These are phyloP conservation scores for Kuraishia cidri DNA, from an alignment of 805 yeast species.

Conservation along the genomic window DNA sequence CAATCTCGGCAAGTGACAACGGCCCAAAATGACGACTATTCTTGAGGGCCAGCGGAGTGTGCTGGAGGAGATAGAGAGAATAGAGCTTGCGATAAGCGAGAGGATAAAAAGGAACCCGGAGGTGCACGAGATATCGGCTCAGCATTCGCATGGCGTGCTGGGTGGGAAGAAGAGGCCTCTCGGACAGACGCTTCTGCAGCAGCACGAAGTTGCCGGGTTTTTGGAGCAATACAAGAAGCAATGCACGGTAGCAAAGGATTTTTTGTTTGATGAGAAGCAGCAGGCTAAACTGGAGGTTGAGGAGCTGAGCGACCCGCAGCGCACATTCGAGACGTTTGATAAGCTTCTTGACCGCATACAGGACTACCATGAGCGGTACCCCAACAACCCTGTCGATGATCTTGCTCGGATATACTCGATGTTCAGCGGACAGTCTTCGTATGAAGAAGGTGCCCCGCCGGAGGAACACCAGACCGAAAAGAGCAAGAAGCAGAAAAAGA, in stretches of 20 bases:
- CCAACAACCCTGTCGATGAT: conserved; percentile 19
- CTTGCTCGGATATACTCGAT: conserved; percentile 20
- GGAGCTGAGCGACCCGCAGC: conserved; percentile 13
- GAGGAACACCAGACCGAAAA: conserved; percentile 8
- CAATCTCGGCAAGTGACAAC: no score
- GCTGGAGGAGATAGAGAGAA: conserved; percentile 60
- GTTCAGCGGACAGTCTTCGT: conserved; percentile 11
- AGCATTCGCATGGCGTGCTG: conserved; percentile 18
- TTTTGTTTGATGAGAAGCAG: conserved; percentile 1
- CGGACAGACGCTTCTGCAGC: conserved; percentile 48
- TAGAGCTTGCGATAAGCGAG: conserved; percentile 58
- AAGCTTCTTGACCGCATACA: conserved; percentile 19
- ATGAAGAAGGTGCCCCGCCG: conserved; percentile 3
- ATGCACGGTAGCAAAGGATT: conserved; percentile 11
- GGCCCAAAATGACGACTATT: conserved; percentile 10
- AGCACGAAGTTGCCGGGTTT: conserved; percentile 57
- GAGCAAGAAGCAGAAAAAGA: conserved; percentile 17
- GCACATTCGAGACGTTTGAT: conserved; percentile 27
- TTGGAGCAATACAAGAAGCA: conserved; percentile 32
- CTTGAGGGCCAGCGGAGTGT: conserved; percentile 28
- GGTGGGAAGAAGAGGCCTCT: conserved; percentile 29
- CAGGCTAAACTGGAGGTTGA: conserved; percentile 5
- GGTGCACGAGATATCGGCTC: conserved; percentile 24
- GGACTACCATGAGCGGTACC: conserved; percentile 18
- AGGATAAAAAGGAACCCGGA: conserved; percentile 57